Evolutionary conservation across 2,329 filamentous ascomycete genomes (phyloP), one percentile per base, ranked within the genome.

Genomic region (Colletotrichum plurivorum): DNA sequence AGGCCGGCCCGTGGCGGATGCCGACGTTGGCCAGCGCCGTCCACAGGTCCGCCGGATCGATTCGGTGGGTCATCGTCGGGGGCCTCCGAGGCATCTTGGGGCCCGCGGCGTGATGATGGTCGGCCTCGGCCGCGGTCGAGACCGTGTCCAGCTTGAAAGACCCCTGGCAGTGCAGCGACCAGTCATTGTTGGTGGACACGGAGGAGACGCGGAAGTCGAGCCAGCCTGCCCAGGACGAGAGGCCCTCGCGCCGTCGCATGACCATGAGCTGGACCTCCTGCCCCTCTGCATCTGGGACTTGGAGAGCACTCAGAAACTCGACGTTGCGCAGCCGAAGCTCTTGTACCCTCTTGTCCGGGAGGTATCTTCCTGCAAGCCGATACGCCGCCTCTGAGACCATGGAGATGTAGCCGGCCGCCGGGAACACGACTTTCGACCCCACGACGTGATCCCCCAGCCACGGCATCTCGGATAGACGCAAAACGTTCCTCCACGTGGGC

Each of bases 371-470:
- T 39, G 36, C 36, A 3, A 75, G 43, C 9, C 25, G 61, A 12
- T 74, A 63, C 5, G 68, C 49, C 3, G 60, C 72, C 43, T 72
- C 72, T 16, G 66, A 56, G 20, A 58, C 66, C 66, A 81, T 75
- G 22, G 78, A 76, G 4, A 78, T 74, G 27, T 74, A 73, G 49
- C 79, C 81, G 15, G 77, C 75, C 13, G 76, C 79, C 61, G 82
- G 78, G 63, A 79, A 80, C 72, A 83, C 81, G 66, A 79, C 78
- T 48, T 82, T 76, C 72, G 77, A 83, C 63, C 83, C 79, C 73
- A 85, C 82, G 18, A 75, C 72, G 75, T 85, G 85, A 70, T 85
- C 83, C 63, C 82, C 74, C 20, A 83, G 78, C 65, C 85, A 86
- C 20, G 85, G 80, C 22, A 81, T 63, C 31, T 83, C 77, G 10